A percentile compares a stretch with the other conserved stretches of the same genome.
Evolutionary conservation across 2,329 filamentous ascomycete species (phyloP).

Genomic region (Blastomyces parvus): DNA sequence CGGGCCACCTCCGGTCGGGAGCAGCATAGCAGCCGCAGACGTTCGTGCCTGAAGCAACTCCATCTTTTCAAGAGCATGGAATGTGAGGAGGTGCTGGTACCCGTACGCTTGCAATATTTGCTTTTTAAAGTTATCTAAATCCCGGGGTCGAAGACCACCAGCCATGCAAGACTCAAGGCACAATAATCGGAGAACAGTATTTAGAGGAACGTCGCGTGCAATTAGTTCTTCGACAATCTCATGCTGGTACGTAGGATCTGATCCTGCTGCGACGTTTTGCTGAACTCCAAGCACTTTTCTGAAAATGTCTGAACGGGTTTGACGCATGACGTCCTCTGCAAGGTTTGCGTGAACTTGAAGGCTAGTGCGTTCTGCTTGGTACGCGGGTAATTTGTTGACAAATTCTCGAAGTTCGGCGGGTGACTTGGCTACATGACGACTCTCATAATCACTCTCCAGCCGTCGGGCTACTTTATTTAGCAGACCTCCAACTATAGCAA

Average conservation of each 20-base stretch:
- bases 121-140: slow-evolving; percentile 81
- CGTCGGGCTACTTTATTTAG: slow-evolving; percentile 86
- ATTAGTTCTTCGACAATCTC: slow-evolving; percentile 93
- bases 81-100: slow-evolving; percentile 84
- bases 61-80: slow-evolving; percentile 79
- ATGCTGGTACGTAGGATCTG: slow-evolving; percentile 80
- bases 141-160: slow-evolving; percentile 77
- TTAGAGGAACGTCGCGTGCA: slow-evolving; percentile 68
- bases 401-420: slow-evolving; percentile 89
- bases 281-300: slow-evolving; percentile 83
- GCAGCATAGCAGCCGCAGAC: slow-evolving; percentile 69
- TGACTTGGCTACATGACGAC: slow-evolving; percentile 73
- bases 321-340: slow-evolving; percentile 90
- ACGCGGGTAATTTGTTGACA: slow-evolving; percentile 83
- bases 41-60: slow-evolving; percentile 71
- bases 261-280: slow-evolving; percentile 84
- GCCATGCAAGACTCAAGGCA: slow-evolving; percentile 87
- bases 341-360: slow-evolving; percentile 86
- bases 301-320: slow-evolving; percentile 83
- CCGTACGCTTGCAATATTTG: slow-evolving; percentile 88
- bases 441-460: slow-evolving; percentile 78
- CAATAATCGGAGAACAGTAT: slow-evolving; percentile 72
- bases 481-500: slow-evolving; percentile 80
- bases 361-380: slow-evolving; percentile 87
- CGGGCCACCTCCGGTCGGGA: slow-evolving; percentile 58